phyloP scores from a whole-genome alignment of 2,329 filamentous ascomycete genomes.

The Leptosphaerulina australis region DNA sequence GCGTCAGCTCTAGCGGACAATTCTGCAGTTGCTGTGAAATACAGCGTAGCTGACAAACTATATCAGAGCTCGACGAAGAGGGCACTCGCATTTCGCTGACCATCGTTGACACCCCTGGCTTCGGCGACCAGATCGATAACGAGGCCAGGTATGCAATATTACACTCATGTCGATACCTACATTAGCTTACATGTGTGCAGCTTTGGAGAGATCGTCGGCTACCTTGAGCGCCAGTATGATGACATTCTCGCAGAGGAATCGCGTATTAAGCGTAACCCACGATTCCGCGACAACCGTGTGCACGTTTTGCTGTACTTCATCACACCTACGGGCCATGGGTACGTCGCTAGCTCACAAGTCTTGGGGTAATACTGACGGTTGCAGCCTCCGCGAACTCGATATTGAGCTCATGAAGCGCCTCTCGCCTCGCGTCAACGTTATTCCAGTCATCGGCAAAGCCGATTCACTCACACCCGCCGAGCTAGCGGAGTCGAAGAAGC shows the following conservation, averaged over 20 bases:
- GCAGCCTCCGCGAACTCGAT: conserved; percentile 93
- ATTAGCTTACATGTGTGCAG: conserved; percentile 55
- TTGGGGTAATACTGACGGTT: conserved; percentile 21
- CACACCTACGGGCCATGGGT: conserved; percentile 95
- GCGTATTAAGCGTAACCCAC: conserved; percentile 99
- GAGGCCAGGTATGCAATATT: conserved; percentile 77
- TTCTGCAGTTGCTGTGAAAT: not conserved
- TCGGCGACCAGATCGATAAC: conserved; percentile 99
- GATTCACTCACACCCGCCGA: conserved; percentile 96
- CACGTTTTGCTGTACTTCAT: conserved; percentile 99
- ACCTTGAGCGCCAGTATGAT: conserved; percentile 98
- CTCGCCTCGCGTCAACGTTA: conserved; percentile 97
- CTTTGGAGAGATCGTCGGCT: conserved; percentile 97
- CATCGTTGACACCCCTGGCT: conserved; percentile 97
- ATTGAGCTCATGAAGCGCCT: conserved; percentile 99
- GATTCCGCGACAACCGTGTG: conserved; percentile 98
- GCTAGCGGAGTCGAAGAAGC: conserved; percentile 98
- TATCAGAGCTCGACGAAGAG: conserved; percentile 86
- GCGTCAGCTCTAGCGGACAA: conserved; percentile 45
- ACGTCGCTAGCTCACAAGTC: conserved; percentile 45
- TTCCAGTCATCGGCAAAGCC: conserved; percentile 97
- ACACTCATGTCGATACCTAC: not conserved
- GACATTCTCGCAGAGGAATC: conserved; percentile 99
- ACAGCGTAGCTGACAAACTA: conserved; percentile 11
- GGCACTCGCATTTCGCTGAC: conserved; percentile 97